A percentile compares a stretch with the other conserved stretches of the same genome.
Evolutionary conservation across 345 rosid genomes (phyloP).

Genomic region (Erodium maritimum): DNA sequence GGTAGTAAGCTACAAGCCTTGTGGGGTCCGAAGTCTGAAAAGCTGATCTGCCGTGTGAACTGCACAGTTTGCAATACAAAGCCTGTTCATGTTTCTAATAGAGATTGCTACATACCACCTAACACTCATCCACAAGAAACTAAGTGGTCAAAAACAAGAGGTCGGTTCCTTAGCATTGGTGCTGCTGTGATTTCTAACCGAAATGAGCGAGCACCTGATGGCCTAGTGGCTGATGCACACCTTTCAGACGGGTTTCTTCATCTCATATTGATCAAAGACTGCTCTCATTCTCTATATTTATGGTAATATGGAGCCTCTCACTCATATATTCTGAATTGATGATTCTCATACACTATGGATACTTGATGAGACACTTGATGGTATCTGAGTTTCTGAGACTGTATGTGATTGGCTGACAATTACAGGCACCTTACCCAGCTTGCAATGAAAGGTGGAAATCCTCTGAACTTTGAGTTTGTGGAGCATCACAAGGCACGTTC

Average conservation of each 20-base stretch:
- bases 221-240: conserved; percentile 93
- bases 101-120: too few relatives aligned
- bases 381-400: neutral
- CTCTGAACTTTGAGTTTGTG: conserved; percentile 69
- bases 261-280: conserved; percentile 72
- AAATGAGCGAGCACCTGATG: conserved; percentile 90
- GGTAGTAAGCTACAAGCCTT: conserved; percentile 23
- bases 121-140: conserved; percentile 30
- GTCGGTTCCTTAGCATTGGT: conserved; percentile 69
- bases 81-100: too few relatives aligned
- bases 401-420: neutral
- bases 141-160: conserved; percentile 58
- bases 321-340: too few relatives aligned
- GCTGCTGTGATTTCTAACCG: conserved; percentile 86
- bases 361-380: neutral
- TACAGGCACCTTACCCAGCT: conserved; percentile 92
- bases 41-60: conserved; percentile 51
- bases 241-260: conserved; percentile 90
- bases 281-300: conserved; percentile 67
- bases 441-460: conserved; percentile 67
- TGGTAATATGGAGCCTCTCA: too few relatives aligned
- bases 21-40: conserved; percentile 17
- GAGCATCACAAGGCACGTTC: conserved; percentile 68
- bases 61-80: conserved; percentile 49
- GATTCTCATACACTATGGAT: too few relatives aligned